phyloP scores from a whole-genome alignment of 192 early-diverging fungal species.

The Backusella morwellensis region DNA sequence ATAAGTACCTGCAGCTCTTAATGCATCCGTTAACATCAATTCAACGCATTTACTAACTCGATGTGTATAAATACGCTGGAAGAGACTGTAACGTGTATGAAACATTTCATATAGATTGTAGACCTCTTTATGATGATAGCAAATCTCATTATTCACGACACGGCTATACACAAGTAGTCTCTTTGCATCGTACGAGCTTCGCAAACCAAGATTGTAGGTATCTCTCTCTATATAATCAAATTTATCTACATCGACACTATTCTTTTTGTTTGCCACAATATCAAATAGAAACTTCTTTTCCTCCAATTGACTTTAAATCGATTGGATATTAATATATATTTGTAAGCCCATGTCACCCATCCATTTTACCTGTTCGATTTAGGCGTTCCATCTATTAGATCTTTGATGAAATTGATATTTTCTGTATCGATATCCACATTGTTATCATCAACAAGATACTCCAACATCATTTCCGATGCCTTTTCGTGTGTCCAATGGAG shows the following conservation, averaged over 20 bases:
- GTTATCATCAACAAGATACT: constrained; percentile 70
- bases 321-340: background rate
- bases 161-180: constrained; percentile 79
- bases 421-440: constrained; percentile 64
- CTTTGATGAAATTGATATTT: constrained; percentile 64
- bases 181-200: constrained; percentile 44
- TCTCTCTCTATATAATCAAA: constrained; percentile 79
- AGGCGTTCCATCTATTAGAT: constrained; percentile 66
- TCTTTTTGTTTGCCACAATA: constrained; percentile 95
- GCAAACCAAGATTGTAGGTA: constrained; percentile 78
- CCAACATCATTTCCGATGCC: constrained; percentile 84
- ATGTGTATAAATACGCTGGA: constrained; percentile 89
- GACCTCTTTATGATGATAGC: constrained; percentile 87
- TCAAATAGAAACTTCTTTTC: constrained; percentile 84
- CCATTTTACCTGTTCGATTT: constrained; percentile 39
- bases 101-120: constrained; percentile 88
- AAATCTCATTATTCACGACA: constrained; percentile 88
- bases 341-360: background rate
- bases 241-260: constrained; percentile 94
- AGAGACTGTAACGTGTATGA: constrained; percentile 76
- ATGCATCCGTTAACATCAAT: constrained; percentile 86
- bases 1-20: constrained; percentile 63
- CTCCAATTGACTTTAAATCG: constrained; percentile 22
- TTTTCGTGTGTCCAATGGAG: constrained; percentile 71
- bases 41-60: constrained; percentile 78